Evolutionary conservation across 2,329 filamentous ascomycete species (phyloP).

Genomic region (Venturia nashicola): DNA sequence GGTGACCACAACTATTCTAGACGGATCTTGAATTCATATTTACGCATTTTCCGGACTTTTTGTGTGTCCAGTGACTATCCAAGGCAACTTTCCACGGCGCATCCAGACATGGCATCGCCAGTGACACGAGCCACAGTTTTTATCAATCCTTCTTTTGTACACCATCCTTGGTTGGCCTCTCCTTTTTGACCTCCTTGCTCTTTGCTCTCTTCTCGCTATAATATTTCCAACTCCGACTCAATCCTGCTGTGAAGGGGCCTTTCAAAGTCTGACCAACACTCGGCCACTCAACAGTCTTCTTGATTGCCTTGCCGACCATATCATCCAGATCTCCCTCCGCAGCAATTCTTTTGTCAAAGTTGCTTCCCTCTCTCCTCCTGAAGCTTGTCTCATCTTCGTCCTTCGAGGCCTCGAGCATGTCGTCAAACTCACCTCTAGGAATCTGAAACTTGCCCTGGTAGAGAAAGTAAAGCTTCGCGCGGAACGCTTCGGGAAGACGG

Average conservation of each 20-base stretch:
- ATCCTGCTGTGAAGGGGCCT: slow-evolving; percentile 66
- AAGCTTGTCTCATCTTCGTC: slow-evolving; percentile 57
- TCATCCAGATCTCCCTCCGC: slow-evolving; percentile 56
- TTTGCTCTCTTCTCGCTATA: slow-evolving; percentile 60
- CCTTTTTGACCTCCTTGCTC: slow-evolving; percentile 16
- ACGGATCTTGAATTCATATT: neutral
- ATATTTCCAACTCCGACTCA: slow-evolving; percentile 60
- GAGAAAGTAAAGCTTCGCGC: slow-evolving; percentile 82
- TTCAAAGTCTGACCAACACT: slow-evolving; percentile 82
- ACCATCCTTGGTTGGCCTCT: neutral
- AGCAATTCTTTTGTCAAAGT: slow-evolving; percentile 78
- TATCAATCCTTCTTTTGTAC: neutral
- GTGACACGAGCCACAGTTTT: neutral
- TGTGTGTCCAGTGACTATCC: neutral
- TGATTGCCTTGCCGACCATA: slow-evolving; percentile 65
- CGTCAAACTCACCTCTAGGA: slow-evolving; percentile 68
- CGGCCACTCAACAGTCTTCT: slow-evolving; percentile 83
- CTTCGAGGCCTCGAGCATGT: slow-evolving; percentile 66
- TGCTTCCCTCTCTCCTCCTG: slow-evolving; percentile 62
- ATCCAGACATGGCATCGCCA: neutral
- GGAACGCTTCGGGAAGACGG: slow-evolving; percentile 74
- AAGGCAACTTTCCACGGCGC: neutral
- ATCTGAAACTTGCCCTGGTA: slow-evolving; percentile 88
- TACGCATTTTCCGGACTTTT: neutral
- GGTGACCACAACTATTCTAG: neutral